A percentile compares a stretch with the other conserved stretches of the same genome.
Evolutionary conservation across 208 protist species (phyloP).

Genomic region (Crithidia bombi): DNA sequence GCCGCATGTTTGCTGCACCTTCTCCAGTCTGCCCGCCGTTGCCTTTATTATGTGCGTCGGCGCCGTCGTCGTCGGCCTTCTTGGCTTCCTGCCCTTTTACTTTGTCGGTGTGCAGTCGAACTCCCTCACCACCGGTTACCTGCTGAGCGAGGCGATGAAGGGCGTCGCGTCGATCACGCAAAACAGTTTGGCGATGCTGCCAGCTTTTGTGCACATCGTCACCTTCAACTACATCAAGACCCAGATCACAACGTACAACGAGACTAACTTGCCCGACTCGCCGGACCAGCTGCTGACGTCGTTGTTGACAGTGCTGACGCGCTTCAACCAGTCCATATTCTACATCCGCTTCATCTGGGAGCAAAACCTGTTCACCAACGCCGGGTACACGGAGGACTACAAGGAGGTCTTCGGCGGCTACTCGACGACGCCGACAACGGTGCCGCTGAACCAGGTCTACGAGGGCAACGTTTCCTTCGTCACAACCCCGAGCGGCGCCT

Average conservation of each 20-base stretch:
- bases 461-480: conserved; percentile 34
- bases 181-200: conserved; percentile 52
- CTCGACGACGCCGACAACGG: conserved; percentile 2
- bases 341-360: conserved; percentile 48
- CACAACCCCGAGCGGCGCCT: not conserved
- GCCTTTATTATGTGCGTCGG: conserved; percentile 59
- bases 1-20: conserved; percentile 32
- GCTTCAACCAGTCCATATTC: conserved; percentile 38
- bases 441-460: conserved; percentile 31
- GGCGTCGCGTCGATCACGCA: conserved; percentile 55
- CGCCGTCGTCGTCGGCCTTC: conserved; percentile 47
- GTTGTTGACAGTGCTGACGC: conserved; percentile 42
- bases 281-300: conserved; percentile 37
- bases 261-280: conserved; percentile 29
- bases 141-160: conserved; percentile 53
- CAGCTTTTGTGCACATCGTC: conserved; percentile 59
- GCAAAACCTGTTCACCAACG: conserved; percentile 38
- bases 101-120: conserved; percentile 50
- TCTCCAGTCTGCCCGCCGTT: conserved; percentile 49
- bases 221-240: conserved; percentile 58
- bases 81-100: conserved; percentile 71
- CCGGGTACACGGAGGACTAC: conserved; percentile 33
- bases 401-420: conserved; percentile 31
- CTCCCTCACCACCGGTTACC: conserved; percentile 39
- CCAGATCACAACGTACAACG: conserved; percentile 33